Conservation (phyloP, 169 alveolate species). For the Cryptosporidium parvum region DNA sequence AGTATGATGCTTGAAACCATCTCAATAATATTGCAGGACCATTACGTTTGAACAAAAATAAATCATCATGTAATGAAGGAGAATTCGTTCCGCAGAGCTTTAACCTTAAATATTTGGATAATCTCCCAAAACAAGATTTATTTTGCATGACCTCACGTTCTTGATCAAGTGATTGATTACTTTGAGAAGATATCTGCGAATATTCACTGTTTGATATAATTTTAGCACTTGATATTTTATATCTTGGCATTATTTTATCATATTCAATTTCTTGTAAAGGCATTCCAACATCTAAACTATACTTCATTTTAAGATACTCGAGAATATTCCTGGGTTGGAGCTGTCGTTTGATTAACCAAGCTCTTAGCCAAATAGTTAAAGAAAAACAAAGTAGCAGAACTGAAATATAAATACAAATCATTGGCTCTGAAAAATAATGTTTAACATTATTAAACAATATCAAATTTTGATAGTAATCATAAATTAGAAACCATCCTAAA, state of each 20-base stretch:
- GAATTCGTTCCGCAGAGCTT: conserved; percentile 54
- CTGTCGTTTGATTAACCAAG: conserved; percentile 50
- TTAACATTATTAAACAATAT: conserved; percentile 15
- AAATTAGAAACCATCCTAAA: conserved; percentile 31
- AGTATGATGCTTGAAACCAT: conserved; percentile 75
- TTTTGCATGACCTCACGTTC: conserved; percentile 10
- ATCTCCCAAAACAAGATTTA: conserved; percentile 4
- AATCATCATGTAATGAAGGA: conserved; percentile 68
- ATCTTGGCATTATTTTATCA: conserved; percentile 72
- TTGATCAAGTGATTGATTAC: neutral
- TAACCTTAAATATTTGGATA: conserved; percentile 12
- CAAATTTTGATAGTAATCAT: conserved; percentile 41
- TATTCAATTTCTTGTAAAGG: conserved; percentile 74
- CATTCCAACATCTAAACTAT: conserved; percentile 70
- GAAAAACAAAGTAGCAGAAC: conserved; percentile 45
- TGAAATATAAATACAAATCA: conserved; percentile 63
- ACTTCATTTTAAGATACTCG: conserved; percentile 66
- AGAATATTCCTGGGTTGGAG: conserved; percentile 62
- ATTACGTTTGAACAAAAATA: conserved; percentile 52
- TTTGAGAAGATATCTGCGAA: conserved; percentile 38
- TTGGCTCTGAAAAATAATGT: conserved; percentile 55
- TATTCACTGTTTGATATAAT: neutral
- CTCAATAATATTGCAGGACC: conserved; percentile 60
- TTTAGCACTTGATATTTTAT: conserved; percentile 16
- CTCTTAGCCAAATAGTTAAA: conserved; percentile 46